Conservation (phyloP, 352 stramenopile species). For the Globisporangium lucens region DNA sequence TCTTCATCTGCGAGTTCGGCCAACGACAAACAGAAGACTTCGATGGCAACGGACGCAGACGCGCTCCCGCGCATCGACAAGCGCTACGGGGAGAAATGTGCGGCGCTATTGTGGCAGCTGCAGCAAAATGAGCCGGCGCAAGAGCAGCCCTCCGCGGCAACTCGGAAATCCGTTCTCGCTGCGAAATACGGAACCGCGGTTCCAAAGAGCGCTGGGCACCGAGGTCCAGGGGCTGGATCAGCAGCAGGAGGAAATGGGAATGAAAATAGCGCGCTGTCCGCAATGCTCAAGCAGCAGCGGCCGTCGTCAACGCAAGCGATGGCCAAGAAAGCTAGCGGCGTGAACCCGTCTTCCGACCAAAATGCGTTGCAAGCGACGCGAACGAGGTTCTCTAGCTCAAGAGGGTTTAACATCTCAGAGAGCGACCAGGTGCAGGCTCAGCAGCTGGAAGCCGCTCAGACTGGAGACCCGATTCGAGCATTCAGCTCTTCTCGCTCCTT, state of each 20-base stretch:
- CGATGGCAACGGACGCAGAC: neutral
- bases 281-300: neutral
- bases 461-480: neutral
- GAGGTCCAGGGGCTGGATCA: neutral
- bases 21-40: neutral
- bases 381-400: neutral
- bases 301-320: constrained; percentile 9
- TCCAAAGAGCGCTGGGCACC: constrained; percentile 12
- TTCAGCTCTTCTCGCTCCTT: constrained; percentile 9
- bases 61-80: constrained; percentile 15
- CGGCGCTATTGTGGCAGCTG: constrained; percentile 7
- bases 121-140: constrained; percentile 1
- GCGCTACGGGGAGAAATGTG: constrained; percentile 13
- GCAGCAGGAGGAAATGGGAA: neutral
- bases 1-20: neutral
- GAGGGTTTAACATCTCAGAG: neutral
- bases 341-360: neutral
- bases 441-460: constrained; percentile 5
- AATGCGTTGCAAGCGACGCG: neutral
- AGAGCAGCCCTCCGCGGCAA: neutral
- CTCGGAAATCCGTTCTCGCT: neutral
- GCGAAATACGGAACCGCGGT: constrained; percentile 4
- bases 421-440: neutral
- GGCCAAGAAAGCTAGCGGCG: neutral
- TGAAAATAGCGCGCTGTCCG: neutral